These are phyloP conservation scores for Nemania sp. DNA, from an alignment of 2,329 filamentous ascomycete genomes.

Conservation along the genomic window DNA sequence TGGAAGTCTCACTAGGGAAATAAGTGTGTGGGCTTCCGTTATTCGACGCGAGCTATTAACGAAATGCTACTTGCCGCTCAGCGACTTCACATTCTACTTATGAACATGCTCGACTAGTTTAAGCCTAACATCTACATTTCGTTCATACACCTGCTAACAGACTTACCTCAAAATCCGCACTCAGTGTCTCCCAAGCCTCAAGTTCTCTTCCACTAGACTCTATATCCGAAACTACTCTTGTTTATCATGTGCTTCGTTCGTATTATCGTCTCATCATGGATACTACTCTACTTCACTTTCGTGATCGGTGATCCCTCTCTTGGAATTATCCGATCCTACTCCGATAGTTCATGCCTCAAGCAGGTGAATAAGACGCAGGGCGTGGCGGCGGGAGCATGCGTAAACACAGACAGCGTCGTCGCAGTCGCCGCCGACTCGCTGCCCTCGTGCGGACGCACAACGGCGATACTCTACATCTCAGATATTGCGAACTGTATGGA, in stretches of 20 bases:
- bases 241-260: conserved; percentile 13
- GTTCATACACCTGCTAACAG: conserved; percentile 3
- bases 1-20: neutral
- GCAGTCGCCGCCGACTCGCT: conserved; percentile 16
- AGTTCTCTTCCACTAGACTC: conserved; percentile 3
- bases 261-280: conserved; percentile 13
- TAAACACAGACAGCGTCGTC: conserved; percentile 14
- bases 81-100: conserved; percentile 3
- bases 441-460: conserved; percentile 12
- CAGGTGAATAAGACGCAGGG: conserved; percentile 11
- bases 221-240: conserved; percentile 6
- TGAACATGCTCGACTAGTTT: conserved; percentile 5
- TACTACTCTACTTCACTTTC: conserved; percentile 6
- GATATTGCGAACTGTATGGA: conserved; percentile 15
- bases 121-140: conserved; percentile 1
- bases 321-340: conserved; percentile 16
- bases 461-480: conserved; percentile 20
- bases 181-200: conserved; percentile 1
- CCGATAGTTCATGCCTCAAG: conserved; percentile 14
- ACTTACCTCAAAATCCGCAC: conserved; percentile 9
- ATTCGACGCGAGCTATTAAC: conserved; percentile 7
- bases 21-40: neutral
- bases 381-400: conserved; percentile 6
- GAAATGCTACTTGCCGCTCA: conserved; percentile 8
- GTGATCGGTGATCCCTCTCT: conserved; percentile 5